Conservation (phyloP, 2,329 filamentous ascomycete genomes). For the Phialocephala sp. region DNA sequence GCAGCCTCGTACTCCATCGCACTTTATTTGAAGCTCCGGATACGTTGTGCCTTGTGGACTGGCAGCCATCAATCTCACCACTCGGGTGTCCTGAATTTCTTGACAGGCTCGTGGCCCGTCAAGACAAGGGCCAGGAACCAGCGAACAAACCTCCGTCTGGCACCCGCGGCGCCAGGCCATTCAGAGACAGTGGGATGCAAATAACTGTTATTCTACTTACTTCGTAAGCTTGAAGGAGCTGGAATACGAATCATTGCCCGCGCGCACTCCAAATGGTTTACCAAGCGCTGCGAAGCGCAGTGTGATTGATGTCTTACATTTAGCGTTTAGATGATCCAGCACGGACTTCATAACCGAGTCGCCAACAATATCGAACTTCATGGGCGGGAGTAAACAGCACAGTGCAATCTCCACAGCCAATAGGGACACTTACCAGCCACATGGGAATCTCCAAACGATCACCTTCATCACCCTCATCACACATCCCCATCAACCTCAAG, state of each 20-base stretch:
- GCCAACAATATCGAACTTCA: neutral
- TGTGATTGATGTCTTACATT: slow-evolving; percentile 9
- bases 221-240: neutral
- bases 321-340: neutral
- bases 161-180: neutral
- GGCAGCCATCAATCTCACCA: slow-evolving; percentile 26
- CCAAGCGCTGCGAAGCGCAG: slow-evolving; percentile 15
- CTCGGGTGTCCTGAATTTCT: slow-evolving; percentile 35
- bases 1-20: slow-evolving; percentile 24
- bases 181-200: slow-evolving; percentile 9
- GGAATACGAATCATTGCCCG: slow-evolving; percentile 5
- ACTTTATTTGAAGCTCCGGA: slow-evolving; percentile 22
- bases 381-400: neutral
- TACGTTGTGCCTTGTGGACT: slow-evolving; percentile 18
- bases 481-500: neutral
- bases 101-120: slow-evolving; percentile 33
- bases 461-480: too few species aligned
- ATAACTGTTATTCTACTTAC: neutral
- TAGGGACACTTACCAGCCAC: slow-evolving; percentile 30
- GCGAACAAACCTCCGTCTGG: slow-evolving; percentile 16
- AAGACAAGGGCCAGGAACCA: slow-evolving; percentile 21
- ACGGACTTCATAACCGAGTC: neutral
- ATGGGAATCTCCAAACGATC: slow-evolving; percentile 29
- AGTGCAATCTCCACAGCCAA: slow-evolving; percentile 21
- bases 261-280: neutral